Evolutionary conservation across 768 basidiomycete species (phyloP), one percentile per base, ranked within the genome.

Genomic region (Antrodiella citrinella): DNA sequence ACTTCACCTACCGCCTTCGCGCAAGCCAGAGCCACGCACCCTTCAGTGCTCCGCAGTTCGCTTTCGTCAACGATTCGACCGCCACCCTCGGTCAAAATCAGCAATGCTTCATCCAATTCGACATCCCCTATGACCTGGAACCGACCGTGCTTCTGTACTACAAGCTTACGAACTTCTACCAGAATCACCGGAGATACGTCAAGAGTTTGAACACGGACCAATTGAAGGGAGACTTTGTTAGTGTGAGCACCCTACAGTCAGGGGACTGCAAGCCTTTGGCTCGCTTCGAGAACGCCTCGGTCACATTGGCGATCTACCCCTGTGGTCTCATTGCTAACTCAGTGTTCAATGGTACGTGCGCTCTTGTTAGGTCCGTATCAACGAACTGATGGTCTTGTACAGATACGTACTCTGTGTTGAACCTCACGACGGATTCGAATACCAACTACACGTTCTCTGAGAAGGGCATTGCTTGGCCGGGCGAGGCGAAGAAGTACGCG

Each of bases 281-380:
- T 3, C 66, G 67, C 4, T 57, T 57, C 11, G 66, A 74, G n/a
- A 45, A 40, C 46, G 68, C 69, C 51, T 80, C 76, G 59, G 30
- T 7, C 15, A 7, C 7, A 15, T 35, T 35, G 7, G 72, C 78
- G 7, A 80, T 92, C 63, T 99, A 94, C 61, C 96, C 96, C 1
- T 99, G 96, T 58, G 96, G 96, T 38, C 72, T 99, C 55, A 95
- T 99, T 55, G 96, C 96, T 42, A 99, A 99, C 69, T 96, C 92
- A 1, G 35, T 92, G 9, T 99, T 97, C 74, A 99, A 99, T 61
- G 94, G 92, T 90, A 45, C 26, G 78, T 25, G 41, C 20, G 25
- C 11, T 26, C 23, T 21, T 49, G 18, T n/a, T 46, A 30, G 25
- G 26, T 10, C 48, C 21, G 26, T 48, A n/a, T 51, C 9, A 21